Evolutionary conservation across 768 basidiomycete species (phyloP).

Genomic region (Tulasnella sp.): DNA sequence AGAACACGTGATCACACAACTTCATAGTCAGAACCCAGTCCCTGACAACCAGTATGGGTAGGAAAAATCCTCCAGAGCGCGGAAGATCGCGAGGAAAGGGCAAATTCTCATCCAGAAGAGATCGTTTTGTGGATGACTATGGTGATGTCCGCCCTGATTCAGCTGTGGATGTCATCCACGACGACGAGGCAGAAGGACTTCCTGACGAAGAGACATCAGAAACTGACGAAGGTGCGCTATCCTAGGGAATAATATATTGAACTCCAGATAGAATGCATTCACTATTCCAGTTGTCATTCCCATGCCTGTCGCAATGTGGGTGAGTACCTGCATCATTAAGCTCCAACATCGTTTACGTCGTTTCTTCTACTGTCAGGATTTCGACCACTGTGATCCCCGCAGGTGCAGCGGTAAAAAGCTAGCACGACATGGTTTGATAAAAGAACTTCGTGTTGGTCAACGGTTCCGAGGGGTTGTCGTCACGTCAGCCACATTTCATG

Average conservation of each 20-base stretch:
- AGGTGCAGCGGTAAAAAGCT: slow-evolving; percentile 84
- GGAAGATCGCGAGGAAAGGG: slow-evolving; percentile 7
- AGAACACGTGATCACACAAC: too few species aligned
- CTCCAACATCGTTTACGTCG: neutral
- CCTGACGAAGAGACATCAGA: slow-evolving; percentile 22
- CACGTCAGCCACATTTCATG: slow-evolving; percentile 48
- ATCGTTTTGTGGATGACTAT: slow-evolving; percentile 12
- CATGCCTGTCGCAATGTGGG: slow-evolving; percentile 94
- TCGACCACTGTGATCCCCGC: slow-evolving; percentile 92
- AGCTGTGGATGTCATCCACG: slow-evolving; percentile 37
- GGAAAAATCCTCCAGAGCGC: slow-evolving; percentile 13
- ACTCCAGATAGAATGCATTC: too few species aligned
- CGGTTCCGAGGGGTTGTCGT: slow-evolving; percentile 87
- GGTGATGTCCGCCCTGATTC: slow-evolving; percentile 43
- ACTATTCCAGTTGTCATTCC: slow-evolving; percentile 19
- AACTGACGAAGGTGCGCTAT: neutral
- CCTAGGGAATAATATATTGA: neutral
- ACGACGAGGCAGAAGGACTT: slow-evolving; percentile 28
- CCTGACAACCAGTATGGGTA: slow-evolving; percentile 6
- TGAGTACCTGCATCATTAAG: slow-evolving; percentile 30
- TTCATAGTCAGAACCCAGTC: too few species aligned
- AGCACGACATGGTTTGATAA: slow-evolving; percentile 69
- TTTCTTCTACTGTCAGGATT: slow-evolving; percentile 47
- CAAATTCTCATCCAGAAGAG: slow-evolving; percentile 11
- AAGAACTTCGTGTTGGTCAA: slow-evolving; percentile 67